Evolutionary conservation across 345 rosid species (phyloP).

Genomic region (Eucalyptus cloeziana): DNA sequence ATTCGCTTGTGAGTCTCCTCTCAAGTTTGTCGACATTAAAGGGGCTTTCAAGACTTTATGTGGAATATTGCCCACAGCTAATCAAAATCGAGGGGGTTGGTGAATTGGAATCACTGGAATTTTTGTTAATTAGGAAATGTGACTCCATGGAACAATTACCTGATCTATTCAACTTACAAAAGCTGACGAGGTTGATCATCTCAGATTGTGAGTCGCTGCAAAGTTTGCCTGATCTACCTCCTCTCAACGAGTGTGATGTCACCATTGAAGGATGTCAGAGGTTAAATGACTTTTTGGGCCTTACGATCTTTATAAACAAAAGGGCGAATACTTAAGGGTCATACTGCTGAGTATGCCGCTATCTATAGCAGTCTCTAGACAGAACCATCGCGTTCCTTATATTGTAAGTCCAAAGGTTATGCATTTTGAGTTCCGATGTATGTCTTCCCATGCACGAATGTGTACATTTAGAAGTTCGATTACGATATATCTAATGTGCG

Average conservation of each 20-base stretch:
- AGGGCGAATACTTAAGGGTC: rapidly evolving
- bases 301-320: neutral
- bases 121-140: neutral
- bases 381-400: neutral
- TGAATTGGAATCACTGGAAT: neutral
- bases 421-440: neutral
- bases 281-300: neutral
- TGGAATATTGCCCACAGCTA: neutral
- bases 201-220: neutral
- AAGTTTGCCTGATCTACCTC: neutral
- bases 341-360: neutral
- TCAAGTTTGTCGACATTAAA: neutral
- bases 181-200: neutral
- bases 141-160: neutral
- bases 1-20: neutral
- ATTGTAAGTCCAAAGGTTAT: neutral
- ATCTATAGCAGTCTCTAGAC: neutral
- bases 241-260: neutral
- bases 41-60: neutral
- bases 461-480: neutral
- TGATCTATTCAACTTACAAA: neutral
- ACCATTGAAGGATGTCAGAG: neutral
- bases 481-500: neutral
- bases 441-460: neutral
- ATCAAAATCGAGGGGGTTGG: neutral